Base-by-base conservation (phyloP, 148 eudicot genomes). In the Amaranthus hypochondriacus region DNA sequence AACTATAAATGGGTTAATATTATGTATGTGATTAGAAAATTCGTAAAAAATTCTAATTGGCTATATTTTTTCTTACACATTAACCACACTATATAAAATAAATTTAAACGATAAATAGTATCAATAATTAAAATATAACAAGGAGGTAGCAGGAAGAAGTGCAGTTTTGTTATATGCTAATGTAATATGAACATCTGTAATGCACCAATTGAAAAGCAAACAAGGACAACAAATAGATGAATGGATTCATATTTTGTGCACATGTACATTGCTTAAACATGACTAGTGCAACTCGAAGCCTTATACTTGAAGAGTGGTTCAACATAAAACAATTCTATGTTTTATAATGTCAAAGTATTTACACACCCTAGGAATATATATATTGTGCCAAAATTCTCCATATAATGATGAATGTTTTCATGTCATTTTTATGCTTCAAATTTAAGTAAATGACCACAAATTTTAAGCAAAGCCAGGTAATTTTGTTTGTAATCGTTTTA, bases 381-480 rank as follows among this genome's bases (percentile, higher is more conserved):
- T 28, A 0, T 28, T 28, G 54, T 64, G 69, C 42, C 7, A 46
- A 69, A 69, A 43, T 72, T 57, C 50, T 68, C 43, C 78, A 50
- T 52, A 44, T 42, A 79, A 75, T 75, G 76, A 76, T 80, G 83
- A 80, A 80, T 80, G 79, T 80, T 76, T 72, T 44, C 61, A 5
- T 53, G 66, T 57, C 79, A 72, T 60, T 28, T 28, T 28, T 28
- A 58, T 52, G 47, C 83, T 76, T 80, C 72, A 48, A 72, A 55
- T 60, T 60, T 18, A 80, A 80, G 83, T 76, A 80, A 70, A 64
- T 51, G 68, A 75, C 15, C 15, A 49, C 73, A 65, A 56, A 50
- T 79, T 64, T 75, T 78, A 75, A 63, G n/a, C 71, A 61, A 56
- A 15, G 56, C 49, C 56, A 28, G 64, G 69, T n/a, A 15, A 53